A percentile compares a stretch with the other conserved stretches of the same genome.
These are phyloP conservation scores for Eutrema salsugineum DNA, from an alignment of 441 rosid species.

Conservation along the genomic window DNA sequence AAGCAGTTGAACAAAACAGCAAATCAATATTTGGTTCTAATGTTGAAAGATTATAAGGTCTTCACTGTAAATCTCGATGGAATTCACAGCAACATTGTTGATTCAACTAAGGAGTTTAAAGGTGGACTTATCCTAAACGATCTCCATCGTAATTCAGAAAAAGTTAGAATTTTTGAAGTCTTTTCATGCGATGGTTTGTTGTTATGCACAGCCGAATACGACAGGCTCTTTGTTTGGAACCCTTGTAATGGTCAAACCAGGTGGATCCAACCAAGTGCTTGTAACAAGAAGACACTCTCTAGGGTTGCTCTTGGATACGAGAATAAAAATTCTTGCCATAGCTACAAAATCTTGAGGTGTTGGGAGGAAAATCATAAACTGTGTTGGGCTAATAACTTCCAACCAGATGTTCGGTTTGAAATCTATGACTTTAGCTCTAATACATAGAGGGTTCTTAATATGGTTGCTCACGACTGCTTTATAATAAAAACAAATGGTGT, in stretches of 20 bases:
- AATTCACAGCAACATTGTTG: neutral
- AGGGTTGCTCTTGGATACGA: neutral
- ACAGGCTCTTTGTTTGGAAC: neutral
- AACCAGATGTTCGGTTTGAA: neutral
- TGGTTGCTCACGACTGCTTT: neutral
- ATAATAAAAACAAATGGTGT: neutral
- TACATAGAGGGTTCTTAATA: neutral
- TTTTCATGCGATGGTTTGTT: neutral
- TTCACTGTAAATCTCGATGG: too few species aligned
- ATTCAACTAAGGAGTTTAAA: neutral
- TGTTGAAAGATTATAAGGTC: too few species aligned
- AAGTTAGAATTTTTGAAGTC: neutral
- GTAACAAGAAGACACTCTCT: neutral
- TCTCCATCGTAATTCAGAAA: neutral
- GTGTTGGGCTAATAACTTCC: neutral
- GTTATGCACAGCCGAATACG: neutral
- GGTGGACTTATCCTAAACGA: neutral
- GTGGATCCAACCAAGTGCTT: neutral
- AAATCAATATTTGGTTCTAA: too few species aligned
- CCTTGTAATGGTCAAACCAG: neutral
- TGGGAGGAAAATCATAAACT: neutral
- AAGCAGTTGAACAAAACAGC: too few species aligned
- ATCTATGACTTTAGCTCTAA: neutral
- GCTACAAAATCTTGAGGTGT: neutral
- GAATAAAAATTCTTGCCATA: neutral